Evolutionary conservation across 2,329 filamentous ascomycete genomes (phyloP).

Genomic region (Cladorrhinum sp.): DNA sequence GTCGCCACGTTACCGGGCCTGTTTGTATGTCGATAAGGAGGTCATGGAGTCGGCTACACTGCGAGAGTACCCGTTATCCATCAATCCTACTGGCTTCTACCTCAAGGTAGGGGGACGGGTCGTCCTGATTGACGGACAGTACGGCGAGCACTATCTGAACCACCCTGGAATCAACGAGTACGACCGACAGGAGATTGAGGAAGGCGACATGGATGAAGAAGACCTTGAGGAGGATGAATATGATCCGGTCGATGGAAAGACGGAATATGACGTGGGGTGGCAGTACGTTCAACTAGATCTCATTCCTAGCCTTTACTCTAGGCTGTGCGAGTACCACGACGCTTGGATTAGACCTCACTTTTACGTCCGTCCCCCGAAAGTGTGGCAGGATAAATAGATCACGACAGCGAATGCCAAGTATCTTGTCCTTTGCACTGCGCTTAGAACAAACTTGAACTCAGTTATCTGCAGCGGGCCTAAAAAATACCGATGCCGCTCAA

Average conservation of each 20-base stretch:
- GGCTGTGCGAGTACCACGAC: background rate
- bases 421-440: no score
- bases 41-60: constrained; percentile 9
- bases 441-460: no score
- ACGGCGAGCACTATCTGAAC: constrained; percentile 7
- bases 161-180: constrained; percentile 5
- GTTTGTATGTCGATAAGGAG: constrained; percentile 14
- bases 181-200: background rate
- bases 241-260: constrained; percentile 9
- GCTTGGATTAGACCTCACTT: constrained; percentile 1
- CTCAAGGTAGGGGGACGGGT: background rate
- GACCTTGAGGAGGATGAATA: background rate
- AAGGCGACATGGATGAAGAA: background rate
- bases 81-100: background rate
- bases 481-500: no score
- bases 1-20: constrained; percentile 13
- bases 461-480: no score
- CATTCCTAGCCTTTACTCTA: background rate
- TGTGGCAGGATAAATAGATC: background rate
- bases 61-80: background rate
- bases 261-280: constrained; percentile 10
- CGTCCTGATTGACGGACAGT: constrained; percentile 12
- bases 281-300: constrained; percentile 10
- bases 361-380: constrained; percentile 2
- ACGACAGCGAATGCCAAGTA: no score